Conservation (phyloP, 805 yeast genomes). For the Candida ponderosae region DNA sequence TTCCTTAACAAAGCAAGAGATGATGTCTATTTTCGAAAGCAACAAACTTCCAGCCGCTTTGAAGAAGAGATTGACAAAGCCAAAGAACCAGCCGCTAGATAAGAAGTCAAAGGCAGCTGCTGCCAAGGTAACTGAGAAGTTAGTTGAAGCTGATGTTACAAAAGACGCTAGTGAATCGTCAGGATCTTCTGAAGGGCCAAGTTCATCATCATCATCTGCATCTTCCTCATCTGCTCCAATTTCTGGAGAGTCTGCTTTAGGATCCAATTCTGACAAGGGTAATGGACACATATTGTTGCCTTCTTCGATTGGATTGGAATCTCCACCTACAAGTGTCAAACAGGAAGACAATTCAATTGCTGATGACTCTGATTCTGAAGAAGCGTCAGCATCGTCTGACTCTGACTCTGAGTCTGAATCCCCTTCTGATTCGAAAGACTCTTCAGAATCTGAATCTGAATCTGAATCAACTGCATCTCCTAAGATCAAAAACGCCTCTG, state of each 20-base stretch:
- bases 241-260: too few relatives aligned
- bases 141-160: not conserved
- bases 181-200: too few relatives aligned
- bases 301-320: too few relatives aligned
- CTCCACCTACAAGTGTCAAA: not conserved
- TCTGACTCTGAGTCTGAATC: not conserved
- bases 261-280: too few relatives aligned
- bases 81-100: not conserved
- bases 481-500: not conserved
- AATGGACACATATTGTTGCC: too few relatives aligned
- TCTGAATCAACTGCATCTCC: not conserved
- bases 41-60: conserved; percentile 10
- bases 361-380: not conserved
- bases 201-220: too few relatives aligned
- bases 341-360: not conserved
- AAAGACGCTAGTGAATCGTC: not conserved
- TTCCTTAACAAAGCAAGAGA: conserved; percentile 12
- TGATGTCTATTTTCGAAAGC: conserved; percentile 8
- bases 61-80: conserved; percentile 3
- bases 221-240: too few relatives aligned
- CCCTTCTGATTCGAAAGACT: not conserved
- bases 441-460: not conserved
- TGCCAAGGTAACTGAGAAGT: conserved; percentile 1
- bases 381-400: not conserved
- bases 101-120: conserved; percentile 6